phyloP scores from a whole-genome alignment of 2,329 filamentous ascomycete species.

The Chaetomium sp. region DNA sequence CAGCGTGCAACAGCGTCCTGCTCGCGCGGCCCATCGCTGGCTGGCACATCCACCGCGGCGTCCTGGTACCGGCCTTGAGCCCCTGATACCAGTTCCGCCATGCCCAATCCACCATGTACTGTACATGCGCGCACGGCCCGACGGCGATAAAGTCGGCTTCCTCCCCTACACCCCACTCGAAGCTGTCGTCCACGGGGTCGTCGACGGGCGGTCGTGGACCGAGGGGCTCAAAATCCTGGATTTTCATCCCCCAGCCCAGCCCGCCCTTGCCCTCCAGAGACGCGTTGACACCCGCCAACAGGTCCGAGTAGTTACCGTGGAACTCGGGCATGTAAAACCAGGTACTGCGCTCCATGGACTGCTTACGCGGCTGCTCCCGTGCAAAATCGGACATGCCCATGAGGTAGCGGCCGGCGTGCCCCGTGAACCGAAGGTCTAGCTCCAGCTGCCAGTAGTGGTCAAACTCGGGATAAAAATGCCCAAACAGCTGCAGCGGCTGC shows the following conservation, averaged over 20 bases:
- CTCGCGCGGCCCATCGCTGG: slow-evolving; percentile 22
- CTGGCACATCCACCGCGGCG: slow-evolving; percentile 18
- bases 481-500: slow-evolving; percentile 20
- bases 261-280: slow-evolving; percentile 11
- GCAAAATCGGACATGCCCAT: slow-evolving; percentile 18
- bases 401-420: slow-evolving; percentile 16
- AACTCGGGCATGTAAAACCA: slow-evolving; percentile 19
- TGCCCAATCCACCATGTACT: slow-evolving; percentile 9
- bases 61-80: slow-evolving; percentile 5
- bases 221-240: slow-evolving; percentile 15
- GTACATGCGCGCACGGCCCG: slow-evolving; percentile 3
- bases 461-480: slow-evolving; percentile 13
- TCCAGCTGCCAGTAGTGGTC: slow-evolving; percentile 19
- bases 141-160: slow-evolving; percentile 18
- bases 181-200: slow-evolving; percentile 14
- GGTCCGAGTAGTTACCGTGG: slow-evolving; percentile 12
- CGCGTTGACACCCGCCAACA: slow-evolving; percentile 3
- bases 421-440: slow-evolving; percentile 16
- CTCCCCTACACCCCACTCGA: slow-evolving; percentile 18
- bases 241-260: slow-evolving; percentile 9
- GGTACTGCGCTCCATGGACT: slow-evolving; percentile 16
- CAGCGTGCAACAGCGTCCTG: slow-evolving; percentile 7
- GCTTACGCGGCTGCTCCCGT: slow-evolving; percentile 14
- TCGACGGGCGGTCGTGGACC: slow-evolving; percentile 12
- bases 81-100: slow-evolving; percentile 16